A percentile compares a stretch with the other conserved stretches of the same genome.
phyloP scores from a whole-genome alignment of 176 grass and related monocot species.

The Ensete glaucum region DNA sequence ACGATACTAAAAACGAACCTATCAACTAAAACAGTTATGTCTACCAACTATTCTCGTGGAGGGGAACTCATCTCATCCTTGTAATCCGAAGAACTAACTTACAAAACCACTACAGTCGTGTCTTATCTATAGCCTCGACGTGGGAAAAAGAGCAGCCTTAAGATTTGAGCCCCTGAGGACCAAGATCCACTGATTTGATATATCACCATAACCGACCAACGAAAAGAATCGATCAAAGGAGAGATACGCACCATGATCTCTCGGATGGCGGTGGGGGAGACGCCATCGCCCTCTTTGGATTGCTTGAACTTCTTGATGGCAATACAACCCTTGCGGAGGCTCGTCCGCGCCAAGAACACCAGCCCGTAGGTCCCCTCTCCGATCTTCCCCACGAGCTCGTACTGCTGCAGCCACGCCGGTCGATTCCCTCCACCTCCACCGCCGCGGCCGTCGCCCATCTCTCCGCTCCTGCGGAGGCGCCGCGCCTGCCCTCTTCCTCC shows the following conservation, averaged over 20 bases:
- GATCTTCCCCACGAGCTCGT: constrained; percentile 95
- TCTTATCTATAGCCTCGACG: not conserved
- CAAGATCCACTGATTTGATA: not conserved
- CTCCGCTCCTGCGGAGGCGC: not conserved
- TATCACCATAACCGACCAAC: not conserved
- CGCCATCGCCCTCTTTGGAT: constrained; percentile 58
- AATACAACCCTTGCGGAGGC: constrained; percentile 65
- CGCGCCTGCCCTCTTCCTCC: not conserved
- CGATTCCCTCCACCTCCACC: constrained; percentile 40
- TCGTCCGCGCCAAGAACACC: constrained; percentile 84
- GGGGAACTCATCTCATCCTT: not conserved
- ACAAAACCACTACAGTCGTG: not conserved
- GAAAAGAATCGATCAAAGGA: not conserved
- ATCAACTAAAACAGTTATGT: not conserved
- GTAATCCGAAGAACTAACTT: not conserved
- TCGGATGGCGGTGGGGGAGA: constrained; percentile 87
- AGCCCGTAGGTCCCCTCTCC: constrained; percentile 96
- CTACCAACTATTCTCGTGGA: not conserved
- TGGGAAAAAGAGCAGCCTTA: not conserved
- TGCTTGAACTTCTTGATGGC: constrained; percentile 99
- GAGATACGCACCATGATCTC: constrained; percentile 69
- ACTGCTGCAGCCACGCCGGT: constrained; percentile 91
- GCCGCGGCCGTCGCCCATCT: constrained; percentile 76
- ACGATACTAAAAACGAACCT: not conserved
- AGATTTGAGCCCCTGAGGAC: not conserved